Conservation (phyloP, 2,329 filamentous ascomycete species). For the Penicillium nordicum region DNA sequence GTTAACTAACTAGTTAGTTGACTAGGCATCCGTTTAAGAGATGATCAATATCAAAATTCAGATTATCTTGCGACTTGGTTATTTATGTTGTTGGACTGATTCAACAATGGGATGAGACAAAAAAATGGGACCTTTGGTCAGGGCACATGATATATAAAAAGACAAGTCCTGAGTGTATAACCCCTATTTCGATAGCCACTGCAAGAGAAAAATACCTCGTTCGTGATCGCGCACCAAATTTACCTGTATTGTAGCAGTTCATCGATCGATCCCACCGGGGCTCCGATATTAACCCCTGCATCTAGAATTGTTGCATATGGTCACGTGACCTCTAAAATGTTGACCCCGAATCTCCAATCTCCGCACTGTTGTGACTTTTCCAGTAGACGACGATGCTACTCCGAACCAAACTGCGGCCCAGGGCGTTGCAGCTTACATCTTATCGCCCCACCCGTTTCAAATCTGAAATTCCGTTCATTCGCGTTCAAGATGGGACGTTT, state of each 20-base stretch:
- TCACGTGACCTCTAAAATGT: not conserved
- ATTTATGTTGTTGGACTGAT: too few species aligned
- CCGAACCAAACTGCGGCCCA: slow-evolving; percentile 13
- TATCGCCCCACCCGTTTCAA: slow-evolving; percentile 5
- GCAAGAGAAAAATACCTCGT: not conserved
- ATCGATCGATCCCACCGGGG: not conserved
- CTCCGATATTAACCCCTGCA: not conserved
- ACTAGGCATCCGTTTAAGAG: not conserved
- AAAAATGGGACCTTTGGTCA: not conserved
- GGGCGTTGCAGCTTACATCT: not conserved
- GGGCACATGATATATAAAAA: not conserved
- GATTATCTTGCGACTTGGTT: not conserved
- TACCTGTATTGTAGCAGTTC: not conserved
- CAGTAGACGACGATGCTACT: slow-evolving; percentile 12
- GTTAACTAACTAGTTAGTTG: too few species aligned
- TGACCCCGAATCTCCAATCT: slow-evolving; percentile 9
- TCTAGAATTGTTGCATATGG: not conserved
- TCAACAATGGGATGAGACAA: not conserved
- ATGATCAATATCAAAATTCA: not conserved
- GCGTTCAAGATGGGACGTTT: slow-evolving; percentile 76
- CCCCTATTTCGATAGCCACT: not conserved
- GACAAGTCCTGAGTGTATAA: not conserved
- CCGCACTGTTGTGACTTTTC: not conserved
- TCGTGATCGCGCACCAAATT: not conserved
- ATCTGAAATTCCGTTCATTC: slow-evolving; percentile 56